Percentiles rank a stretch among this genome's conserved stretches.
Conservation (phyloP, 176 grass and related monocot species). For the Zizania latifolia region DNA sequence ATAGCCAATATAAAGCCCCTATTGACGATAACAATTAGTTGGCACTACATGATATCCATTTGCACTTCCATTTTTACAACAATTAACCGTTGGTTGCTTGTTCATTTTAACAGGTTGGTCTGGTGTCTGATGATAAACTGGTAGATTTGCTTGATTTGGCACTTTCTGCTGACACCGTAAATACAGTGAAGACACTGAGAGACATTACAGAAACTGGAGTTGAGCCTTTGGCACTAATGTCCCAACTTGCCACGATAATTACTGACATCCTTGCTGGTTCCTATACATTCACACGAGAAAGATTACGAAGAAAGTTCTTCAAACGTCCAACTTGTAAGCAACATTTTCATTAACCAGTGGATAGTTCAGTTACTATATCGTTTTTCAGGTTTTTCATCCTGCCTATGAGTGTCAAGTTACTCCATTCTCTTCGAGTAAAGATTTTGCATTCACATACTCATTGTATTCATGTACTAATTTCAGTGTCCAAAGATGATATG, state of each 20-base stretch:
- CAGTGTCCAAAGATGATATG: slow-evolving; percentile 70
- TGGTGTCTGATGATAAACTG: slow-evolving; percentile 81
- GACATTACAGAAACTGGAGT: slow-evolving; percentile 77
- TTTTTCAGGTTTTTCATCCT: not conserved
- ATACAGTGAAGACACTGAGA: slow-evolving; percentile 72
- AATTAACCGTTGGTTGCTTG: not conserved
- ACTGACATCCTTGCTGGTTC: slow-evolving; percentile 84
- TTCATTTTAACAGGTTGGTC: slow-evolving; percentile 54
- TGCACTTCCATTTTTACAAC: not conserved
- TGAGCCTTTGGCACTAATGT: slow-evolving; percentile 78
- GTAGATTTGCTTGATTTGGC: slow-evolving; percentile 84
- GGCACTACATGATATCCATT: not conserved
- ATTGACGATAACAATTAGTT: not conserved
- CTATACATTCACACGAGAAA: slow-evolving; percentile 60
- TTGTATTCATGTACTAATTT: slow-evolving; percentile 26
- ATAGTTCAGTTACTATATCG: not conserved
- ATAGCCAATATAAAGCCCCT: not conserved
- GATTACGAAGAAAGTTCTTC: slow-evolving; percentile 61
- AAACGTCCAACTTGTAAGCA: slow-evolving; percentile 50
- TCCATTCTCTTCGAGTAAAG: not conserved
- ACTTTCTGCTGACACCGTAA: slow-evolving; percentile 67
- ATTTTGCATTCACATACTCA: slow-evolving; percentile 16
- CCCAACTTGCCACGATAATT: slow-evolving; percentile 85
- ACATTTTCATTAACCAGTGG: not conserved
- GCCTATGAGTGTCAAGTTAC: not conserved